Base-by-base conservation (phyloP, 164 flowering plant genomes). In the Sextonia rubra region DNA sequence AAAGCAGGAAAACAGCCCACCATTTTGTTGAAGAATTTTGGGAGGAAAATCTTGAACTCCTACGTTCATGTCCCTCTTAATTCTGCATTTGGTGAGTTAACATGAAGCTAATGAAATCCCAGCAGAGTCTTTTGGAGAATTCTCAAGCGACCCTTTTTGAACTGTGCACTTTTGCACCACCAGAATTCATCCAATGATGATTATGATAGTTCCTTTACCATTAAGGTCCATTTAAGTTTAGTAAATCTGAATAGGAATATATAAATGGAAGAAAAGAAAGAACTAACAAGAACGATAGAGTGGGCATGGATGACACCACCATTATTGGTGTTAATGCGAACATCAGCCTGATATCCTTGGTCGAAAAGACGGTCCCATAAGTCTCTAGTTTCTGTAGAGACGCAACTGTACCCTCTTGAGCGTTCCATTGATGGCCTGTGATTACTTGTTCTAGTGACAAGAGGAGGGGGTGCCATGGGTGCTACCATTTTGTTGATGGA, bases 321-420 rank as follows among this genome's bases (percentile, higher is more conserved):
- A 75, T 77, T 52, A 32, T 80, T 88, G 0, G 97, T 91, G 29
- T 27, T 30, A 47, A 95, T 83, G 30, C 32, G 37, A 73, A 95
- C 93, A 82, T 95, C 97, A 1, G 98, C 89, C 82, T 81, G 70
- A 55, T 89, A 89, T 49, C 86, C 94, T 72, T 85, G 87, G 69
- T 86, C 84, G 69, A 93, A 93, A 55, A 95, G 90, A 48, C 86
- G 81, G 0, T 88, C 94, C 96, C 91, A 91, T 77, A 81, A 1
- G 47, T 81, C 83, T 74, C 58, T 80, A 15, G 89, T 77, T 2
- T 80, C 77, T 3, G 77, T 69, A 11, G 80, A 58, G 64, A 76
- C 85, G 65, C 67, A 71, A 72, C 80, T 18, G 68, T 69, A 73
- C 71, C 80, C 47, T 24, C 17, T 63, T 63, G 30, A 25, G 26